Conservation (phyloP, 306 rosid genomes). For the Cucurbita argyrosperma region DNA sequence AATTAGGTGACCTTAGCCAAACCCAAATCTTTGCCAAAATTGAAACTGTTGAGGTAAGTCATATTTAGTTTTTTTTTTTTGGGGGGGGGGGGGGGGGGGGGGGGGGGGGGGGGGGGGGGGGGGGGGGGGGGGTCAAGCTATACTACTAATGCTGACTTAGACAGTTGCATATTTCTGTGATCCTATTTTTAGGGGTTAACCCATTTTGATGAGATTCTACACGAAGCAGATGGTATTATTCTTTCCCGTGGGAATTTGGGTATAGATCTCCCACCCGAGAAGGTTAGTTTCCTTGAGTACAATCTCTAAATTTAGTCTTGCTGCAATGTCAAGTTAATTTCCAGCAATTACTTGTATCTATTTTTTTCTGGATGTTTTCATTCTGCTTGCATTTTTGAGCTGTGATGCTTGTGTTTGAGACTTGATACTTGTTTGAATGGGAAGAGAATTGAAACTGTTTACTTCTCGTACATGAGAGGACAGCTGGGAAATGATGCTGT, state of each 20-base stretch:
- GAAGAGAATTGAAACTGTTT: neutral
- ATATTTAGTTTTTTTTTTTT: neutral
- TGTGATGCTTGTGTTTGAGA: neutral
- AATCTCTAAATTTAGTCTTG: neutral
- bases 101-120: too few species aligned
- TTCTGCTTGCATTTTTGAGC: neutral
- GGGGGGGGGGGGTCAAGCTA: too few species aligned
- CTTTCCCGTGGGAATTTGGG: too few species aligned
- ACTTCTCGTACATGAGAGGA: neutral
- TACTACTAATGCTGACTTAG: neutral
- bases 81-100: too few species aligned
- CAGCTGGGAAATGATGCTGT: neutral
- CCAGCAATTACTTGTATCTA: neutral
- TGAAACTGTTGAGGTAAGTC: conserved; percentile 31
- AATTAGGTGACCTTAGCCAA: conserved; percentile 37
- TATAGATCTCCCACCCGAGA: conserved; percentile 25
- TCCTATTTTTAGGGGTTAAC: neutral
- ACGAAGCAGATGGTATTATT: too few species aligned
- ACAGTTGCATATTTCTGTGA: neutral
- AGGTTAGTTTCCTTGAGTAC: conserved; percentile 12
- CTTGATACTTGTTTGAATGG: neutral
- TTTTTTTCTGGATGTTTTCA: neutral
- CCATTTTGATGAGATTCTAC: too few species aligned
- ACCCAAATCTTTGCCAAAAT: conserved; percentile 45
- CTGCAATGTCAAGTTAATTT: neutral